These are phyloP conservation scores for Salix exigua DNA, from an alignment of 345 rosid genomes.

Conservation along the genomic window DNA sequence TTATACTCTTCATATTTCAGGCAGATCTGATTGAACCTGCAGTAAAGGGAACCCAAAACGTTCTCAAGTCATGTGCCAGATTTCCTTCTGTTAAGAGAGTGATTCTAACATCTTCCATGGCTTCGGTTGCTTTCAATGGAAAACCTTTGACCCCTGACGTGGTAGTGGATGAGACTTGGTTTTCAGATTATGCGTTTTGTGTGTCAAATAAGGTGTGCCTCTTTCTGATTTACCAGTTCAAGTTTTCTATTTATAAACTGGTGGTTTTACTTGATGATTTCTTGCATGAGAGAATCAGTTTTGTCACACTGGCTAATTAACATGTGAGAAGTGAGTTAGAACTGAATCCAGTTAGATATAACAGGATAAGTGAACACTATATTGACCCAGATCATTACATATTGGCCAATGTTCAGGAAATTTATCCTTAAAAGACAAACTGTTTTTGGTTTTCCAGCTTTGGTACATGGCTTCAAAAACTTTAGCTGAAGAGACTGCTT, in stretches of 20 bases:
- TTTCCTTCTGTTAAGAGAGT: constrained; percentile 4
- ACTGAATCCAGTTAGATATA: too few species aligned
- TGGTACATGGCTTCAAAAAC: constrained; percentile 15
- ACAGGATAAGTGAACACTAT: too few species aligned
- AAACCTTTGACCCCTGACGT: neutral
- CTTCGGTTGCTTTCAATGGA: neutral
- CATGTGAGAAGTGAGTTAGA: too few species aligned
- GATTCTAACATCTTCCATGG: constrained; percentile 14
- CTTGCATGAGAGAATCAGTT: too few species aligned
- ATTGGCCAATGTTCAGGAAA: too few species aligned
- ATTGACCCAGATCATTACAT: too few species aligned
- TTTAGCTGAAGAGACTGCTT: constrained; percentile 17
- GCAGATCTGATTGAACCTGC: constrained; percentile 12
- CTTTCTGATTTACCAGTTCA: too few species aligned
- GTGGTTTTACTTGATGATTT: too few species aligned
- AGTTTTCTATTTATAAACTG: too few species aligned
- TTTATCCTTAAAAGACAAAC: too few species aligned
- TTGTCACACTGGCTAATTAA: too few species aligned
- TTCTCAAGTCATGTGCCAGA: constrained; percentile 11
- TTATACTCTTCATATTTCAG: neutral
- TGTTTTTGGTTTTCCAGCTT: neutral
- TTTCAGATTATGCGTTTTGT: constrained; percentile 2
- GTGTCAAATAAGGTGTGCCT: neutral
- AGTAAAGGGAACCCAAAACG: constrained; percentile 13
- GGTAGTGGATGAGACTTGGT: constrained; percentile 14